Evolutionary conservation across 257 asterid genomes (phyloP), one percentile per base, ranked within the genome.

Genomic region (Orobanche coerulescens): DNA sequence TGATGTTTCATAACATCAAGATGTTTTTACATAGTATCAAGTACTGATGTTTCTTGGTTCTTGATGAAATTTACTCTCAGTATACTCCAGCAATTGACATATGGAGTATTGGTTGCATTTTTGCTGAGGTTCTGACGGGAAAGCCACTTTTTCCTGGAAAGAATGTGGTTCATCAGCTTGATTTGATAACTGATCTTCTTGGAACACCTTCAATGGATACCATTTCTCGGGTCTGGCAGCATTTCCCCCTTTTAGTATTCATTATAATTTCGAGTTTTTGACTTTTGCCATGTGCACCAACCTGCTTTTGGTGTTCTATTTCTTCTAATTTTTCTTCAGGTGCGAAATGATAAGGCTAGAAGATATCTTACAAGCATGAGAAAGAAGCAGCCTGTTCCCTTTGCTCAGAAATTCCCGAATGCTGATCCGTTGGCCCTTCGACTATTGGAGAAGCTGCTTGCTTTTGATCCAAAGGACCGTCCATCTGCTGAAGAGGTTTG

Each of bases 31-130:
- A 34, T 19, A 34, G 24, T 43, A 1, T 25, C 46, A 24, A 40
- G 14, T 59, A 42, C 31, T 66, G 60, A 42, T 61, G 37, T 58
- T 50, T 62, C 40, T 36, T 28, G 5, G 24, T 25, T 20, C 19
- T 66, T 20, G 4, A 59, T 37, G 37, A 53, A 57, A n/a, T n/a
- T n/a, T 68, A 13, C 55, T 40, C 57, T 69, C 88, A 90, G 97
- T 90, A 90, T 79, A 90, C 97, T 46, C 88, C 97, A 28, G 97
- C 97, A 44, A 90, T 90, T 67, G 97, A 90, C 73, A 78, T 90
- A 61, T 90, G 97, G 97, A 87, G 97, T 67, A 86, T 90, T 50
- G 95, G 97, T 64, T 90, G 95, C 79, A 90, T 90, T 61, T 86
- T 90, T 61, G 97, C 97, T 14, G 97, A 90, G 79, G 95, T 86